phyloP scores from a whole-genome alignment of 2,329 filamentous ascomycete genomes.

The Scedosporium boydii region DNA sequence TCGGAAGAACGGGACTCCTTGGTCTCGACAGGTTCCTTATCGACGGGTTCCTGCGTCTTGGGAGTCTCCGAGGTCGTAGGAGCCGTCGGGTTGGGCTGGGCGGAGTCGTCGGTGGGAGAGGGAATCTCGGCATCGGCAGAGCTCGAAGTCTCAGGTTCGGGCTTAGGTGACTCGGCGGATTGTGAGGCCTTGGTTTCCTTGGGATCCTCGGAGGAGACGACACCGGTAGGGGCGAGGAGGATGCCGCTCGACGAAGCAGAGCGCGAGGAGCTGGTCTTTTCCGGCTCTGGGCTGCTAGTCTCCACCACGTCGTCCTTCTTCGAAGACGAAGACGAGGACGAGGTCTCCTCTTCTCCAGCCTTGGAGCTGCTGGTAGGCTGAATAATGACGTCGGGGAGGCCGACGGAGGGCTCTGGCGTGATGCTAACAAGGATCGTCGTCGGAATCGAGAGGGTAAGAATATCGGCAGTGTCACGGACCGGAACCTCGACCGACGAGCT shows the following conservation, averaged over 20 bases:
- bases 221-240: constrained; percentile 21
- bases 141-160: background rate
- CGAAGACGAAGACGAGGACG: background rate
- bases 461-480: constrained; percentile 7
- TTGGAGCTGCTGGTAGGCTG: background rate
- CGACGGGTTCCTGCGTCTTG: background rate
- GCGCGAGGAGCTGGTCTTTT: constrained; percentile 11
- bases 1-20: background rate
- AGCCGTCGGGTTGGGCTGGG: constrained; percentile 4
- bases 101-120: background rate
- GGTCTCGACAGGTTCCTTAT: background rate
- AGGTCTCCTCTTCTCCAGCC: background rate
- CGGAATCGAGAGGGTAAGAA: constrained; percentile 8
- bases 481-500: constrained; percentile 5
- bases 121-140: constrained; percentile 5
- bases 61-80: constrained; percentile 9
- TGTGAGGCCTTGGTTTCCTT: background rate
- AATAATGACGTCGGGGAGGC: background rate
- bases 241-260: constrained; percentile 11
- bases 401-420: constrained; percentile 2
- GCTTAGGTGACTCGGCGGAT: background rate
- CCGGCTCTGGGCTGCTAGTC: background rate
- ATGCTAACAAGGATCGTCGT: constrained; percentile 7
- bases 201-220: constrained; percentile 15
- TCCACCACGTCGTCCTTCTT: background rate